Conservation (phyloP, 2,329 filamentous ascomycete genomes). For the Didymella pinodella region DNA sequence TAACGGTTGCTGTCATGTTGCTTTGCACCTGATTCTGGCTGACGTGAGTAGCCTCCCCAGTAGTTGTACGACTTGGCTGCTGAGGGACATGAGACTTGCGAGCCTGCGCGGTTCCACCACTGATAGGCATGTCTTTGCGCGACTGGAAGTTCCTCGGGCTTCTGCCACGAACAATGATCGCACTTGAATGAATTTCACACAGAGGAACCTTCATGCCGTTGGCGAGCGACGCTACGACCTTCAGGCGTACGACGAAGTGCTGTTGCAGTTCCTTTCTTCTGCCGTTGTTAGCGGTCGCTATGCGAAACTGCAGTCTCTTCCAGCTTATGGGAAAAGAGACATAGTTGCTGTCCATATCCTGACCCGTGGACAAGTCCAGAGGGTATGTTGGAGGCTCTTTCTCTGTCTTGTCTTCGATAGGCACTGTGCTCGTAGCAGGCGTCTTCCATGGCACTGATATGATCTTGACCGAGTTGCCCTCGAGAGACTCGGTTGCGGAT, state of each 20-base stretch:
- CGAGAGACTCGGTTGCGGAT: constrained; percentile 92
- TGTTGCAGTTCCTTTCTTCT: constrained; percentile 94
- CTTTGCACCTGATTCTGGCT: constrained; percentile 39
- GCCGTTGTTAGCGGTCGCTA: constrained; percentile 95
- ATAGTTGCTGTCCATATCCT: constrained; percentile 79
- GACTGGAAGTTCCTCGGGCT: constrained; percentile 96
- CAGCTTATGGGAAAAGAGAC: constrained; percentile 93
- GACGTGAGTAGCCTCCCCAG: constrained; percentile 45
- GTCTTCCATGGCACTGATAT: constrained; percentile 99
- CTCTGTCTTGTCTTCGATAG: constrained; percentile 72
- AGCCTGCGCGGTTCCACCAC: constrained; percentile 79
- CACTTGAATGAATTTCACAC: constrained; percentile 84
- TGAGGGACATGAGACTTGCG: constrained; percentile 63
- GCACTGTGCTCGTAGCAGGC: constrained; percentile 78
- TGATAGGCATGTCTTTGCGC: constrained; percentile 87
- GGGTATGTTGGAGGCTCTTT: constrained; percentile 87
- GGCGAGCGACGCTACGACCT: constrained; percentile 81
- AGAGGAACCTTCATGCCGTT: constrained; percentile 84
- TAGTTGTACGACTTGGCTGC: constrained; percentile 49
- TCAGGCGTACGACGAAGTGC: constrained; percentile 90
- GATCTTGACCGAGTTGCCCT: constrained; percentile 88
- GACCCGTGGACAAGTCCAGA: constrained; percentile 70
- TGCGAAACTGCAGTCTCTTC: constrained; percentile 91
- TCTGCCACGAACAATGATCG: constrained; percentile 91
- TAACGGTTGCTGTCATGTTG: constrained; percentile 35